Base-by-base conservation (phyloP, 129 eudicot species). In the Helianthus tuberosus region DNA sequence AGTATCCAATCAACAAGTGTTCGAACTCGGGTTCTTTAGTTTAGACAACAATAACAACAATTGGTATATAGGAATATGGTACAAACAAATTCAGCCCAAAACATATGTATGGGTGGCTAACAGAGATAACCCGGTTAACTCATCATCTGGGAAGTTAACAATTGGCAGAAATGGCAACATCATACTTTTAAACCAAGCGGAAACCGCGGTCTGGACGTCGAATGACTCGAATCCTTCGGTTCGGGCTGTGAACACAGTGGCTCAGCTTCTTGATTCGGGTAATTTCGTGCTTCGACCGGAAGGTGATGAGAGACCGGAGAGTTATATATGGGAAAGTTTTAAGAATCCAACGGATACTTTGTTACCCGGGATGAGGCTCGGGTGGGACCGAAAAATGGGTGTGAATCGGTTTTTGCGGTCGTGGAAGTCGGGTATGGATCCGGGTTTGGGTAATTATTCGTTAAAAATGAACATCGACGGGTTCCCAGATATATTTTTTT, bases 91-190 rank as follows among this genome's bases (percentile, higher is more conserved):
- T 8, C 36, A 63, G 3, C 23, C 11, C 0, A 70, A 7, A 69
- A 81, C 84, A 3, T 1, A 39, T 13, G 91, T 85, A 53, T 92
- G 97, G 96, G 93, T 92, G 6, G 93, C 89, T 0, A 92, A 92
- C 64, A 79, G 96, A 70, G 89, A 92, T 51, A 23, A 46, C 43
- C 97, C 93, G 5, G 49, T 90, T 8, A 14, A 0, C 1, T 72
- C 85, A 5, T 66, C 83, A 0, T 70, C 80, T 8, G 86, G 82
- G 27, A 36, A 39, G 10, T 25, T 91, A 36, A 77, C 66, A 11
- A 75, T 91, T 9, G 73, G 55, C 7, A 2, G 32, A 4, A 57
- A 75, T 11, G 92, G 89, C 5, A 85, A 85, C 76, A 6, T 88
- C n/a, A 39, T 63, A 6, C 76, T 83, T 5, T 20, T 76, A 1